Evolutionary conservation across 73 alveolate species (phyloP), one percentile per base, ranked within the genome.

Genomic region (Durusdinium trenchii): DNA sequence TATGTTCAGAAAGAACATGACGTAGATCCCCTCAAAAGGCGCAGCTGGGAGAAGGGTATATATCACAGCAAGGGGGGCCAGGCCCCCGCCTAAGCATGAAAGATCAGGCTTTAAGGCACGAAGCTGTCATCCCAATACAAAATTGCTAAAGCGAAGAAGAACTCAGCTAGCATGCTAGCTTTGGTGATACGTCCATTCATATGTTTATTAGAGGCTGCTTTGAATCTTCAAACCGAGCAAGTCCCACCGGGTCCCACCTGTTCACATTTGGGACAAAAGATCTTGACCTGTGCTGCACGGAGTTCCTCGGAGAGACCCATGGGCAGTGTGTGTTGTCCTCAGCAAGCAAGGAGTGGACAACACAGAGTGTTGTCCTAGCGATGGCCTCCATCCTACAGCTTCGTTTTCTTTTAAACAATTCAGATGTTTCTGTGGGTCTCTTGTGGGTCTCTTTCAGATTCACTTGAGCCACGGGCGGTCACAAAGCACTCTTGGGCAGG

Each of bases 401-500:
- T 16, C 23, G 69, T 16, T 57, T 23, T 23, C 18, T 60, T 60
- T 60, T 60, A 23, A 1, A 2, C 30, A 57, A 12, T n/a, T 60
- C n/a, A 60, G n/a, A 60, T 60, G 30, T 32, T 23, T 23, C 18
- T 60, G 73, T 60, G 73, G 73, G 18, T 23, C 73, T 23, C 18
- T 60, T 60, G n/a, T 60, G 73, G 73, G 30, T 23, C 73, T 0
- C 73, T 23, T 60, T 23, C 1, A 60, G 73, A 32, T 60, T 23
- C 73, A 60, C 9, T 62, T 48, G 83, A 86, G 95, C 45, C 62
- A 61, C n/a, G 4, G 35, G 54, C 99, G 82, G 79, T 99, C 99
- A 62, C 99, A 99, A 43, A 99, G 99, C 78, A 99, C 99, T 54
- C 99, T 67, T 76, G 99, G 99, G 99, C 99, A 99, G 43, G 99